Conservation (phyloP, 2,329 filamentous ascomycete genomes). For the Ascochyta viciae-villosae region DNA sequence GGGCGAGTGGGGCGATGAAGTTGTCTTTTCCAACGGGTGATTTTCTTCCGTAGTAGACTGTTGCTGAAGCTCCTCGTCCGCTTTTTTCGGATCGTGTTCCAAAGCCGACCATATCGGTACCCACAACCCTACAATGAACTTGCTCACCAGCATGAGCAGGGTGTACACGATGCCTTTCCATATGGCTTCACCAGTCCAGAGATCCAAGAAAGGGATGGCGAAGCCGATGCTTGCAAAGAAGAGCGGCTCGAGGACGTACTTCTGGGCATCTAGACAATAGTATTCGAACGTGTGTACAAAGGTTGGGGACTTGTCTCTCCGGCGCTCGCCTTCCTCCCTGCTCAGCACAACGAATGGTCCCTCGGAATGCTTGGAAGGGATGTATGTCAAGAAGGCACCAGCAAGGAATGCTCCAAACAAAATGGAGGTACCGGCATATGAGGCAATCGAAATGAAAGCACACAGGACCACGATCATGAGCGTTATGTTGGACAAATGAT, state of each 20-base stretch:
- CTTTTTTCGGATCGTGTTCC: constrained; percentile 16
- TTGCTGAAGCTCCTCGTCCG: constrained; percentile 1
- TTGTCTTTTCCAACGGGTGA: background rate
- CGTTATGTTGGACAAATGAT: constrained; percentile 34
- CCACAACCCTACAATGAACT: constrained; percentile 19
- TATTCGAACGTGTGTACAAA: constrained; percentile 43
- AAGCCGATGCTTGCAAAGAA: constrained; percentile 44
- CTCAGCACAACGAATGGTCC: constrained; percentile 34
- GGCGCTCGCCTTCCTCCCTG: constrained; percentile 35
- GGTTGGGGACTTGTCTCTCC: constrained; percentile 35
- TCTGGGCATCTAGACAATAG: constrained; percentile 58
- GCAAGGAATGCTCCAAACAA: constrained; percentile 43
- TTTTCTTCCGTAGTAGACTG: background rate
- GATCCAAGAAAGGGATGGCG: constrained; percentile 38
- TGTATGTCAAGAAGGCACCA: constrained; percentile 37
- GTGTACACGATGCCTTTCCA: constrained; percentile 39
- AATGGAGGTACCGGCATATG: constrained; percentile 39
- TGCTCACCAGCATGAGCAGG: constrained; percentile 34
- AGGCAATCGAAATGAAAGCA: constrained; percentile 38
- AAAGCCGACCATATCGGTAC: constrained; percentile 17
- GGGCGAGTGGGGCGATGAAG: constrained; percentile 9
- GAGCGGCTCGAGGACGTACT: constrained; percentile 35
- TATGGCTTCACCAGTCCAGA: constrained; percentile 38
- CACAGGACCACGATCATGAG: constrained; percentile 39
- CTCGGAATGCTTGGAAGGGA: constrained; percentile 30